These are phyloP conservation scores for Orbilia quercus DNA, from an alignment of 2,329 filamentous ascomycete genomes.

Conservation along the genomic window DNA sequence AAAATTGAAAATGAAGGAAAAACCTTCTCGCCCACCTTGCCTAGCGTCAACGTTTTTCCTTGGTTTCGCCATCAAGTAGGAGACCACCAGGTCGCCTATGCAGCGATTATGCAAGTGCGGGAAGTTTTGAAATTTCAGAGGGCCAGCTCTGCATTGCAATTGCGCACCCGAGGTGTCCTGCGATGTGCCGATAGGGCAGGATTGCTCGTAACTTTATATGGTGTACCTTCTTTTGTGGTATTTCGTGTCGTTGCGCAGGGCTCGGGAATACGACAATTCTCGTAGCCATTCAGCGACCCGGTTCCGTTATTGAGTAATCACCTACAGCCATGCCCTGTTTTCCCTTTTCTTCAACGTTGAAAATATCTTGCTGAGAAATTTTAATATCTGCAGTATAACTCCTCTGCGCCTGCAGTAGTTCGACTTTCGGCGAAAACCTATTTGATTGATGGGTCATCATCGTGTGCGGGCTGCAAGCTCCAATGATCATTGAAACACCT, in stretches of 20 bases:
- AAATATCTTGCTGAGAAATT: too few species aligned
- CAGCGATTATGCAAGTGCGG: slow-evolving; percentile 54
- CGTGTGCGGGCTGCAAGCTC: slow-evolving; percentile 37
- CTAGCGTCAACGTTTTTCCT: slow-evolving; percentile 32
- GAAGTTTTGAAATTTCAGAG: slow-evolving; percentile 39
- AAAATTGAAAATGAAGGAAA: too few species aligned
- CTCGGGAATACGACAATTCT: not conserved
- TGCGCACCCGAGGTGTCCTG: slow-evolving; percentile 29
- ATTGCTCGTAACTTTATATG: not conserved
- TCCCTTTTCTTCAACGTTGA: too few species aligned
- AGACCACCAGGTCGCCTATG: slow-evolving; percentile 53
- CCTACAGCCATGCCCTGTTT: not conserved
- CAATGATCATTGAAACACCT: slow-evolving; percentile 56
- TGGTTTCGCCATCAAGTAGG: slow-evolving; percentile 50
- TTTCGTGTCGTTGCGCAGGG: not conserved
- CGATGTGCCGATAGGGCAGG: slow-evolving; percentile 29
- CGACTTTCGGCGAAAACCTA: not conserved
- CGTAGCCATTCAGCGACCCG: slow-evolving; percentile 15
- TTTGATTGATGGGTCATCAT: slow-evolving; percentile 18
- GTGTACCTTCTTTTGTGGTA: not conserved
- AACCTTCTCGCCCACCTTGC: slow-evolving; percentile 43
- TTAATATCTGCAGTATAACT: too few species aligned
- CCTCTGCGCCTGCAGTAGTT: not conserved
- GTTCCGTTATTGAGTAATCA: slow-evolving; percentile 18
- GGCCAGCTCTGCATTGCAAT: slow-evolving; percentile 24